phyloP scores from a whole-genome alignment of 371 early-diverging fungal species.

The Phascolomyces articulosus region DNA sequence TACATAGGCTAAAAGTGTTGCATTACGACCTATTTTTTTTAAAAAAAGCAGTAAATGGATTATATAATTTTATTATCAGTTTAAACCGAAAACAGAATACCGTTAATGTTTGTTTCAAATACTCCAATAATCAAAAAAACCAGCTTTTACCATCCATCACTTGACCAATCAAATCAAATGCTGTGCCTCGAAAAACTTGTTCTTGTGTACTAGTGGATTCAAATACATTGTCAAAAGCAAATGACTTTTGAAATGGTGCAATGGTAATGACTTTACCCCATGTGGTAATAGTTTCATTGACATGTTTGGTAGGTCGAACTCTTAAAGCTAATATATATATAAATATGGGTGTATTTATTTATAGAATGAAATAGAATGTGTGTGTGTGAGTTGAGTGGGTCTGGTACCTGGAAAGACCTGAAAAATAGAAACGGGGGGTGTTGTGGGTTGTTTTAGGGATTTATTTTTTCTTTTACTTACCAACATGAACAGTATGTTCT shows the following conservation, averaged over 20 bases:
- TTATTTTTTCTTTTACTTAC: neutral
- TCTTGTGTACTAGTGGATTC: constrained; percentile 66
- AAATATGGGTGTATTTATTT: no score
- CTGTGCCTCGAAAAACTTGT: constrained; percentile 65
- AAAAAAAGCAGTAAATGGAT: neutral
- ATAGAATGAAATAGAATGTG: no score
- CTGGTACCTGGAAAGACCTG: neutral
- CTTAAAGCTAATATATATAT: constrained; percentile 6
- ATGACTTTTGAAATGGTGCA: constrained; percentile 34
- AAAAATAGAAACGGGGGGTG: neutral
- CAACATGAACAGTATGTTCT: neutral
- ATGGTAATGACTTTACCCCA: constrained; percentile 4
- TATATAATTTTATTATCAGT: no score
- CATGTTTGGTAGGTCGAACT: constrained; percentile 11
- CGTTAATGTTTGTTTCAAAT: neutral
- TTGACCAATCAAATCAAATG: constrained; percentile 67
- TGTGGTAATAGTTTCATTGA: constrained; percentile 4
- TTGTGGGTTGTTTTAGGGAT: neutral
- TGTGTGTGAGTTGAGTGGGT: no score
- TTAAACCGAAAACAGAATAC: no score
- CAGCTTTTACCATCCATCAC: constrained; percentile 85
- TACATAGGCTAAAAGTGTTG: constrained; percentile 14
- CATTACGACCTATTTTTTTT: constrained; percentile 7
- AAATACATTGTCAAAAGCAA: constrained; percentile 81
- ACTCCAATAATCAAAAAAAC: no score